Base-by-base conservation (phyloP, 495 filamentous ascomycete genomes). In the Hypoxylon fuscum region DNA sequence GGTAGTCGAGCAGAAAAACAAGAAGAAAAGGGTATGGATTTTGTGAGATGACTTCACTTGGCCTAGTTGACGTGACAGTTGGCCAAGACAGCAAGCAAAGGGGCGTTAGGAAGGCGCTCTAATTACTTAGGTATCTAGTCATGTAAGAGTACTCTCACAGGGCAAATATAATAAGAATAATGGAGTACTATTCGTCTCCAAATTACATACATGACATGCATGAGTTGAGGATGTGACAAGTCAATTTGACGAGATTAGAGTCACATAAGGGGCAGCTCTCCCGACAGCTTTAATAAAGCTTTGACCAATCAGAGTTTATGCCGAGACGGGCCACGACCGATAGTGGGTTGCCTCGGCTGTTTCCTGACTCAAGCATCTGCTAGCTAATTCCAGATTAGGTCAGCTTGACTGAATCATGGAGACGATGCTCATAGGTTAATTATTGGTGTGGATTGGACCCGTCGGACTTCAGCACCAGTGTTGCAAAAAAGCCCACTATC, bases 291-390 rank as follows among this genome's bases (percentile, higher is more conserved):
- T n/a, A n/a, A n/a, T n/a, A n/a, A n/a, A 23, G 40, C 38, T 43
- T 54, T 25, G 11, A 10, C 57, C 57, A 61, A 61, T 61, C 4
- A 43, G 15, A 41, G 14, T 6, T 14, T 6, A 18, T 12, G 20
- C 25, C 7, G 20, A 15, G 5, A 22, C 4, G 52, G 31, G 34
- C 14, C 1, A 17, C 4, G 5, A 15, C 12, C 37, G 40, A 29
- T 45, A 12, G 42, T 45, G 10, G 23, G 9, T 29, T 11, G 21
- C 23, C 21, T 27, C 50, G 50, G 38, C n/a, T 51, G 34, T 52
- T 52, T 37, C 21, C 58, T 54, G 58, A 61, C 43, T 61, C 49
- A 49, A 54, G 17, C 14, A 29, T 40, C 2, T 32, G 17, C 45
- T 48, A 50, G 5, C 2, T 27, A 34, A n/a, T 18, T 35, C 31